Evolutionary conservation across 2,329 filamentous ascomycete genomes (phyloP).

Genomic region (Colletotrichum siamense): DNA sequence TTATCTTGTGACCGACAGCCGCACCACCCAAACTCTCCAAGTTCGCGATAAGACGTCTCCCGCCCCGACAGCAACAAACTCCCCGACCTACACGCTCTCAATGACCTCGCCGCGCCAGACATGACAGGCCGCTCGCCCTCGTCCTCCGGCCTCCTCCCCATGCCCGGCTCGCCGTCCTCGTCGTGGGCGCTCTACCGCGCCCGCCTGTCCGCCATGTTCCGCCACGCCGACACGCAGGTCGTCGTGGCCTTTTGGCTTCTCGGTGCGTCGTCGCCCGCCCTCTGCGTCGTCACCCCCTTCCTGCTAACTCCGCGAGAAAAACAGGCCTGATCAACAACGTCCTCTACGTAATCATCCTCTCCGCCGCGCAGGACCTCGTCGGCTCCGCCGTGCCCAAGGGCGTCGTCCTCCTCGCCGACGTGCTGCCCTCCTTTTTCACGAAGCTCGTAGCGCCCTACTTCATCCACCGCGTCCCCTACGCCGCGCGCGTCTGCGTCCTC

Average conservation of each 20-base stretch:
- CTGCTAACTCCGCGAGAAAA: background rate
- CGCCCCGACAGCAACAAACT: background rate
- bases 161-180: conserved; percentile 64
- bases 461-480: conserved; percentile 86
- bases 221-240: conserved; percentile 73
- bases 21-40: background rate
- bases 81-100: background rate
- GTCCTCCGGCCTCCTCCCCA: conserved; percentile 54
- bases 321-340: conserved; percentile 94
- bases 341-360: conserved; percentile 96
- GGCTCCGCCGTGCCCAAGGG: conserved; percentile 90
- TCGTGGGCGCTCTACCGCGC: conserved; percentile 78
- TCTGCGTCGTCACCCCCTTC: background rate
- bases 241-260: conserved; percentile 91
- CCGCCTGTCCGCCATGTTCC: conserved; percentile 67
- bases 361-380: conserved; percentile 93
- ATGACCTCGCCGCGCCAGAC: conserved; percentile 3
- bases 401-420: conserved; percentile 90
- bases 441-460: conserved; percentile 94
- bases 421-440: conserved; percentile 85
- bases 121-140: conserved; percentile 46
- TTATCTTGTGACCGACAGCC: conserved; percentile 16
- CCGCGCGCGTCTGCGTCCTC: conserved; percentile 75
- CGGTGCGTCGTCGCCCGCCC: conserved; percentile 54
- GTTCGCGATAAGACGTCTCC: background rate